phyloP scores from a whole-genome alignment of 495 filamentous ascomycete species.

The Trichocladium uniseriatum region DNA sequence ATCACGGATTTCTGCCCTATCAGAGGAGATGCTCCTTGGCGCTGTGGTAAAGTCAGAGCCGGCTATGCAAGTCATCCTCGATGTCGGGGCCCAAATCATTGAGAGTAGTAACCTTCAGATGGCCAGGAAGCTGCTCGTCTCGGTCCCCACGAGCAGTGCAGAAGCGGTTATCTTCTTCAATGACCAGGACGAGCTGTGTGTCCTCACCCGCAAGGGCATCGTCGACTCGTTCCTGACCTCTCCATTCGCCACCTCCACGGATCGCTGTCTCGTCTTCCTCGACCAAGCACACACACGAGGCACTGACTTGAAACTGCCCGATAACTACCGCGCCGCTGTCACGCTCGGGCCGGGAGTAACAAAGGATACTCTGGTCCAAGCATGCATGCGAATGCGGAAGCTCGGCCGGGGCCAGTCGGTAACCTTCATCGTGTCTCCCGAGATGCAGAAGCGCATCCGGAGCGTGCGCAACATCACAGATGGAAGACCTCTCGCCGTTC shows the following conservation, averaged over 20 bases:
- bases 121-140: slow-evolving; percentile 38
- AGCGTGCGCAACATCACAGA: not conserved
- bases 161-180: slow-evolving; percentile 50
- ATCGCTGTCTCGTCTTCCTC: slow-evolving; percentile 58
- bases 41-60: slow-evolving; percentile 32
- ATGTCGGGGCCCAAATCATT: slow-evolving; percentile 66
- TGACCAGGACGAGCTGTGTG: slow-evolving; percentile 40
- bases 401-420: slow-evolving; percentile 55
- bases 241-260: slow-evolving; percentile 50
- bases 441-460: slow-evolving; percentile 41
- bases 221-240: slow-evolving; percentile 49
- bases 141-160: slow-evolving; percentile 9
- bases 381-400: slow-evolving; percentile 59
- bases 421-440: slow-evolving; percentile 44
- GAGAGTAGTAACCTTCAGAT: slow-evolving; percentile 51
- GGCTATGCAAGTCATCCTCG: slow-evolving; percentile 51
- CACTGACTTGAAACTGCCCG: slow-evolving; percentile 59
- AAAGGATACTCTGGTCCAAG: slow-evolving; percentile 68
- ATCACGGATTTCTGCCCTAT: slow-evolving; percentile 16
- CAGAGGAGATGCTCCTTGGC: slow-evolving; percentile 38
- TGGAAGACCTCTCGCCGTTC: slow-evolving; percentile 9
- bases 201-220: slow-evolving; percentile 35
- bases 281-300: slow-evolving; percentile 73
- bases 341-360: slow-evolving; percentile 58
- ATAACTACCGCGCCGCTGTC: slow-evolving; percentile 51